These are phyloP conservation scores for Trametes punicea DNA, from an alignment of 768 basidiomycete species.

Conservation along the genomic window DNA sequence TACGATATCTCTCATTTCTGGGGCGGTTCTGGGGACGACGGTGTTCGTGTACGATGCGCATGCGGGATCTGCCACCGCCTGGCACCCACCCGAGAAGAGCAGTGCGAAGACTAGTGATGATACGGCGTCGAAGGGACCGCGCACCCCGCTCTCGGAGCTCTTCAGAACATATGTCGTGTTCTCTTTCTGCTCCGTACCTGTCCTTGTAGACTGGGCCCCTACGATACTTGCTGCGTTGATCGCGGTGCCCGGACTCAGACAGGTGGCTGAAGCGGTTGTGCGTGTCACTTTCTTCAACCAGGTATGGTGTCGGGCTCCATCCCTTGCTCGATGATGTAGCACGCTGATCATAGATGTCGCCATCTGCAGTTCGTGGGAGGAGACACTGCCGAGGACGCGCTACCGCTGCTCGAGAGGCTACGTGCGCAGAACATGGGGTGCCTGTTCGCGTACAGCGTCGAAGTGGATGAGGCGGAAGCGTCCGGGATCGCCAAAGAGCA, in stretches of 20 bases:
- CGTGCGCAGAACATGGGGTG: constrained; percentile 69
- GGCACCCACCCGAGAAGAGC: constrained; percentile 1
- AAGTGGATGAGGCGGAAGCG: constrained; percentile 66
- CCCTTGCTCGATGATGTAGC: not conserved
- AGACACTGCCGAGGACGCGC: constrained; percentile 66
- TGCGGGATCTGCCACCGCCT: constrained; percentile 16
- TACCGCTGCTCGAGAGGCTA: constrained; percentile 61
- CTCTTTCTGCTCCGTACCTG: constrained; percentile 72
- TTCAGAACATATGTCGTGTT: constrained; percentile 80
- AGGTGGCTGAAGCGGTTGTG: constrained; percentile 65
- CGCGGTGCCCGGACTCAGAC: constrained; percentile 55
- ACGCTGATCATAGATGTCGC: not conserved
- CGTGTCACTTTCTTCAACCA: constrained; percentile 84
- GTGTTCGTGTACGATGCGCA: constrained; percentile 12
- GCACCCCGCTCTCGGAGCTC: constrained; percentile 34
- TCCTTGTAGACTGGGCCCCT: constrained; percentile 74
- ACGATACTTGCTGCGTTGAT: constrained; percentile 54
- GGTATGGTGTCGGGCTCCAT: constrained; percentile 43
- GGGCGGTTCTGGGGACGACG: not conserved
- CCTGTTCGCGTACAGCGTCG: constrained; percentile 82
- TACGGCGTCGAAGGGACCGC: constrained; percentile 5
- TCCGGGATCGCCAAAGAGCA: constrained; percentile 27
- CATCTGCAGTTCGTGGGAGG: constrained; percentile 78
- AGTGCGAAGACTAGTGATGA: not conserved
- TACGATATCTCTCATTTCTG: not conserved